Evolutionary conservation across 2,329 filamentous ascomycete genomes (phyloP), one percentile per base, ranked within the genome.

Genomic region (Dothideomycetes sp.): DNA sequence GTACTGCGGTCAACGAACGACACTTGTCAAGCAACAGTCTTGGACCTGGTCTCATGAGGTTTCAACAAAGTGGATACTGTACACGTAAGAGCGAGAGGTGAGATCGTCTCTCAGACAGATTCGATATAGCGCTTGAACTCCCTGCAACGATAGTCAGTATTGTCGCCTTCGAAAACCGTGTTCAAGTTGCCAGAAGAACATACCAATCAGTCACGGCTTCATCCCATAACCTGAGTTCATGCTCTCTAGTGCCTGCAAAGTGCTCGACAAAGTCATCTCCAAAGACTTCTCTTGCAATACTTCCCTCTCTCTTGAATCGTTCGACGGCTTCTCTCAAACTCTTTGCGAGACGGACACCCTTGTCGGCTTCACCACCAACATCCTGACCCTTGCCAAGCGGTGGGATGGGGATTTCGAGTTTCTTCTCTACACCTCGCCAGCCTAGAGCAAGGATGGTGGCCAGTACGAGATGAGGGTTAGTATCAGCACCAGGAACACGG

Each of bases 131-230:
- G 49, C 44, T 48, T 55, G 34, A 62, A 57, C 44, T 62, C 59
- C 58, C 58, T 61, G 43, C 8, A 31, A 41, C 23, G 31, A 51
- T 42, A 41, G 19, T 38, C 11, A 38, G 35, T 18, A 29, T n/a
- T n/a, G n/a, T n/a, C n/a, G n/a, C n/a, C n/a, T n/a, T n/a, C n/a
- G n/a, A 7, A 7, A 2, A 19, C 27, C 34, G 8, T 15, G 12
- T 4, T 1, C 7, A 12, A 33, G 16, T 18, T 8, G 10, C 6
- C 18, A 9, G 37, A 19, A 25, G 16, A 36, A 78, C 82, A 61
- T 71, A 89, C 87, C 89, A 96, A 62, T 96, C 91, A 15, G 91
- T 96, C 5, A 96, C 89, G 2, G 88, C 88, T 61, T 96, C 89
- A 53, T 96, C 88, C 82, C 84, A 98, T 15, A 94, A 64, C 46